phyloP scores from a whole-genome alignment of 2,329 filamentous ascomycete genomes.

The Ilyonectria mors-panacis region DNA sequence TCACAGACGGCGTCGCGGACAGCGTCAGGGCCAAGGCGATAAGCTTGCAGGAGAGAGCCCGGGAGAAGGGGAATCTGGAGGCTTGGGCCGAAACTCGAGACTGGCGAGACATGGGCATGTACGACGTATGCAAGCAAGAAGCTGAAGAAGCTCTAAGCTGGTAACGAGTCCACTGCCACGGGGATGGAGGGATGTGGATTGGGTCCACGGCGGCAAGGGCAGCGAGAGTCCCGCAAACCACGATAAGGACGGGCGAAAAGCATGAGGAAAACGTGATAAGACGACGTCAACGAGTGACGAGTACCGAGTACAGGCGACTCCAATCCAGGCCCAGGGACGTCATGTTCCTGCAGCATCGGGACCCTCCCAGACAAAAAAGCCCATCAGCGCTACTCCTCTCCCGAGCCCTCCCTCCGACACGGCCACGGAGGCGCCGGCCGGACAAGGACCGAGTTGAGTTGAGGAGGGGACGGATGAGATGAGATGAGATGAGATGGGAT shows the following conservation, averaged over 20 bases:
- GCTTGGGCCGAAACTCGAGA: neutral
- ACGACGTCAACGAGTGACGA: neutral
- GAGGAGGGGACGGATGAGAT: neutral
- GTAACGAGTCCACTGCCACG: neutral
- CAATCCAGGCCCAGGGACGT: neutral
- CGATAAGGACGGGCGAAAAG: slow-evolving; percentile 5
- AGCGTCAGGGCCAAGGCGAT: slow-evolving; percentile 3
- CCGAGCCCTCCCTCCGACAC: neutral
- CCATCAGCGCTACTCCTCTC: slow-evolving; percentile 1
- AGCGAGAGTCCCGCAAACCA: neutral
- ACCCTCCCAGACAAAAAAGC: neutral
- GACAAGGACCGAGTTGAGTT: slow-evolving; percentile 10
- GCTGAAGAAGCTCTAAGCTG: neutral
- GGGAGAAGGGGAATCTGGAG: neutral
- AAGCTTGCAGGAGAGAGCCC: slow-evolving; percentile 7
- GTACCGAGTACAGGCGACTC: too few relatives aligned
- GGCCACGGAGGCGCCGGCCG: neutral
- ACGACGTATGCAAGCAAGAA: slow-evolving; percentile 2
- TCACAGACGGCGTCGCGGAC: neutral
- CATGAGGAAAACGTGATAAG: slow-evolving; percentile 20
- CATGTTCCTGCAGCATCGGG: slow-evolving; percentile 28
- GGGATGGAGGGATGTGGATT: neutral
- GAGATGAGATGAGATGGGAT: neutral
- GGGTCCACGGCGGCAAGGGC: neutral
- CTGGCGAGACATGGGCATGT: neutral